Evolutionary conservation across 2,329 filamentous ascomycete species (phyloP).

Genomic region (Coniochaeta hoffmannii): DNA sequence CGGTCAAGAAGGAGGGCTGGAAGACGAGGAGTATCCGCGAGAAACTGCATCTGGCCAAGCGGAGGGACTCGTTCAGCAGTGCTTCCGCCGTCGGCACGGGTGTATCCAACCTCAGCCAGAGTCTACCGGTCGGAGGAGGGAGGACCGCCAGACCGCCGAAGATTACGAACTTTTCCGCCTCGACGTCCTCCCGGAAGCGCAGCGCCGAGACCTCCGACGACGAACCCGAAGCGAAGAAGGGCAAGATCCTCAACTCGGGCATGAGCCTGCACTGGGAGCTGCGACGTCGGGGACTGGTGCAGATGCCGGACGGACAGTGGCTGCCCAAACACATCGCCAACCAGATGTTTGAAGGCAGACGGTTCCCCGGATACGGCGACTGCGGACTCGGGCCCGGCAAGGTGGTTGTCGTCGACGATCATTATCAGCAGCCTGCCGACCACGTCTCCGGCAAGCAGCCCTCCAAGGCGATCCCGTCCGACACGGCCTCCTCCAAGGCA

Average conservation of each 20-base stretch:
- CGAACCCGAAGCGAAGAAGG: slow-evolving; percentile 19
- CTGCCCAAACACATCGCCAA: slow-evolving; percentile 42
- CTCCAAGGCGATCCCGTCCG: background rate
- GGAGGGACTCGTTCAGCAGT: slow-evolving; percentile 15
- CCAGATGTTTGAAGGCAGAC: slow-evolving; percentile 34
- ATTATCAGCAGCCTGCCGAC: background rate
- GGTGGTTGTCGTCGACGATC: background rate
- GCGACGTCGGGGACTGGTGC: slow-evolving; percentile 29
- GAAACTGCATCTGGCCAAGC: background rate
- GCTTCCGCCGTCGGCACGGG: slow-evolving; percentile 9
- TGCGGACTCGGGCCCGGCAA: slow-evolving; percentile 22
- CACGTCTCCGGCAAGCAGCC: background rate
- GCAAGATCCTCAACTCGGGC: slow-evolving; percentile 17
- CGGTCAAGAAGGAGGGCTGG: slow-evolving; percentile 13
- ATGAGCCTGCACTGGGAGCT: slow-evolving; percentile 25
- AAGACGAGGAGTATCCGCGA: slow-evolving; percentile 18
- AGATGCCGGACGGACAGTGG: slow-evolving; percentile 45
- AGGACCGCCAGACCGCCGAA: background rate
- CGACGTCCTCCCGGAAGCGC: slow-evolving; percentile 10
- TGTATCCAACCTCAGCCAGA: slow-evolving; percentile 12
- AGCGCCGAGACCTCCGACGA: slow-evolving; percentile 11
- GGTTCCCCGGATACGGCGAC: slow-evolving; percentile 28
- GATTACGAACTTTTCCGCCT: slow-evolving; percentile 13
- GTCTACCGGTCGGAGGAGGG: slow-evolving; percentile 6
- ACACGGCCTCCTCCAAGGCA: background rate